These are phyloP conservation scores for Dothistroma septosporum DNA, from an alignment of 2,329 filamentous ascomycete species.

Conservation along the genomic window DNA sequence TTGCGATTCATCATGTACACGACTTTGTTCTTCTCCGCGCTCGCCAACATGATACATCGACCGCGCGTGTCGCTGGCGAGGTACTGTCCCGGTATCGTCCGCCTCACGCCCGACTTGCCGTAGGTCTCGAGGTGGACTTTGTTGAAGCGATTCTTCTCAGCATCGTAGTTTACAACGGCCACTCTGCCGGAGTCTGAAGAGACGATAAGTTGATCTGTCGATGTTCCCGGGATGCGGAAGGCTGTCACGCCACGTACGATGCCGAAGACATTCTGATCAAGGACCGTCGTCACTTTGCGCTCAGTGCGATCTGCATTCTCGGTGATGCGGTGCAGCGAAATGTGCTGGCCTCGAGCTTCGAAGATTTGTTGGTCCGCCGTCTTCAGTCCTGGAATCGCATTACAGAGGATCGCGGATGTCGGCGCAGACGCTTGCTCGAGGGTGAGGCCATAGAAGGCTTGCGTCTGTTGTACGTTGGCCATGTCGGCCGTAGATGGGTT, in stretches of 20 bases:
- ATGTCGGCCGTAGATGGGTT: constrained; percentile 51
- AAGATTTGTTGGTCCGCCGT: constrained; percentile 92
- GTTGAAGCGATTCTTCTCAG: constrained; percentile 79
- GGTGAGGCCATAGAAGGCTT: constrained; percentile 95
- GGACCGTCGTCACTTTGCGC: constrained; percentile 78
- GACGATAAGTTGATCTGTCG: constrained; percentile 95
- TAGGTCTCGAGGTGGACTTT: constrained; percentile 95
- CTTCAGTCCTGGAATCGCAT: constrained; percentile 75
- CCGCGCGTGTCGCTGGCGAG: constrained; percentile 94
- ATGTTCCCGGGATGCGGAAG: constrained; percentile 88
- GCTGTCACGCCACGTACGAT: constrained; percentile 86
- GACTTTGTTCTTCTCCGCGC: constrained; percentile 97
- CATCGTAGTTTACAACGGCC: constrained; percentile 86
- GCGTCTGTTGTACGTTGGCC: constrained; percentile 93
- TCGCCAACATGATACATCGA: constrained; percentile 88
- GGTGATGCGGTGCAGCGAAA: constrained; percentile 83
- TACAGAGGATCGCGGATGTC: constrained; percentile 85
- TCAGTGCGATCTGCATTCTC: constrained; percentile 49
- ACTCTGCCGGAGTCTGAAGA: constrained; percentile 94
- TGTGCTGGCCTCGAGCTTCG: constrained; percentile 82
- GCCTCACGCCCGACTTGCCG: constrained; percentile 90
- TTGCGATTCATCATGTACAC: constrained; percentile 98
- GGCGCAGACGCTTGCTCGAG: constrained; percentile 88
- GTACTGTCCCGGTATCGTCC: constrained; percentile 93
- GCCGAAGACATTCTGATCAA: constrained; percentile 92